A percentile compares a stretch with the other conserved stretches of the same genome.
Evolutionary conservation across 2,329 filamentous ascomycete species (phyloP).

Genomic region (Fusarium globosum): DNA sequence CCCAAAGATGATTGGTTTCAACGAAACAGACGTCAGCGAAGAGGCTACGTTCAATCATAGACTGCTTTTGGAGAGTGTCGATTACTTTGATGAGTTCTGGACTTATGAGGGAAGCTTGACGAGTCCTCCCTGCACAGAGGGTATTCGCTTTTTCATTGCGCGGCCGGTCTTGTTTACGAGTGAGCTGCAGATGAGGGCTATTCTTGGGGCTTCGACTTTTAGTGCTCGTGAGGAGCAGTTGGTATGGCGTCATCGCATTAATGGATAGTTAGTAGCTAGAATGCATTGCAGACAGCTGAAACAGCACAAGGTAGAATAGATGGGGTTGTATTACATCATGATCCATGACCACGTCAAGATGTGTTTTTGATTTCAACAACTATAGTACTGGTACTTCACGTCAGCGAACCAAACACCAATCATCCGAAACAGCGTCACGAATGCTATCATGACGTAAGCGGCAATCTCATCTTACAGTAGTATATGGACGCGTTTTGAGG

Average conservation of each 20-base stretch:
- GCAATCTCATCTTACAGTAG: no score
- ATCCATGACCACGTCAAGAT: background rate
- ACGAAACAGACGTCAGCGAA: conserved; percentile 7
- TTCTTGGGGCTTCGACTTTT: conserved; percentile 33
- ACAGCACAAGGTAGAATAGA: fast-evolving
- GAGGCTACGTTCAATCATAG: conserved; percentile 8
- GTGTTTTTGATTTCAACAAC: fast-evolving
- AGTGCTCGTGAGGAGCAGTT: conserved; percentile 34
- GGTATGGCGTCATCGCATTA: conserved; percentile 35
- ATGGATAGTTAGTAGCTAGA: background rate
- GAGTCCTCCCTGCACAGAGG: conserved; percentile 31
- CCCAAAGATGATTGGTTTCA: conserved; percentile 27
- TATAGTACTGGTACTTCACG: background rate
- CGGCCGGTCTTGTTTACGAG: conserved; percentile 34
- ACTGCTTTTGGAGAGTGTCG: conserved; percentile 17
- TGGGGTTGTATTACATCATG: no score
- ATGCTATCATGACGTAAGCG: no score
- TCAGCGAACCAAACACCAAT: no score
- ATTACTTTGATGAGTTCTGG: conserved; percentile 38
- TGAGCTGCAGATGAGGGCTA: conserved; percentile 33
- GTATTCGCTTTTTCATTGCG: conserved; percentile 32
- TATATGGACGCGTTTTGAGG: no score
- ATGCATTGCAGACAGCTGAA: fast-evolving
- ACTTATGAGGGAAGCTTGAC: conserved; percentile 38
- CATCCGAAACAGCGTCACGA: no score